A percentile compares a stretch with the other conserved stretches of the same genome.
These are phyloP conservation scores for Trichoderma arundinaceum DNA, from an alignment of 2,329 filamentous ascomycete species.

Conservation along the genomic window DNA sequence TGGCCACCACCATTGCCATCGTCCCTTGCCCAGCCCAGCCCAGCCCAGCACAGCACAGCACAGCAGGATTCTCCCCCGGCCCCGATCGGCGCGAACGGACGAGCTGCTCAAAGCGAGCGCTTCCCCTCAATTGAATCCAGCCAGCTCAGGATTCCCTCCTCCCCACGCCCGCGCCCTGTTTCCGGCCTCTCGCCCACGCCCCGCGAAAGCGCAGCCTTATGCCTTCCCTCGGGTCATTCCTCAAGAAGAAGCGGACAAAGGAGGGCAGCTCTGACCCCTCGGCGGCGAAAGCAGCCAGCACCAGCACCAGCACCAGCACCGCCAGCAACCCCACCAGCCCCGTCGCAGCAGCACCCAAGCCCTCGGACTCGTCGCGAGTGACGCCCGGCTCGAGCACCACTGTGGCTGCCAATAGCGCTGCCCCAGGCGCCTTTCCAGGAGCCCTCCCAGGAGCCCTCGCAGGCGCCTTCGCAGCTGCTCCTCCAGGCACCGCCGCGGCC, in stretches of 20 bases:
- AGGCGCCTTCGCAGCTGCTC: constrained; percentile 8
- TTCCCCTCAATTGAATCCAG: constrained; percentile 7
- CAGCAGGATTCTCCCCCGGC: neutral
- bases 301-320: constrained; percentile 8
- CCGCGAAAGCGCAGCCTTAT: constrained; percentile 56
- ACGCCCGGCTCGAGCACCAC: constrained; percentile 1
- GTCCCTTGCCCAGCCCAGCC: neutral
- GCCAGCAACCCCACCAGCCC: constrained; percentile 68
- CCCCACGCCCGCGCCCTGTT: constrained; percentile 7
- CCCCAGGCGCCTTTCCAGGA: neutral
- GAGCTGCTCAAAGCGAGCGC: constrained; percentile 8
- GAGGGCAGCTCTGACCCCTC: constrained; percentile 77
- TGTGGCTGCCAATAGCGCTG: neutral
- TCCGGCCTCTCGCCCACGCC: constrained; percentile 9
- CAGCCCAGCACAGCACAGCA: constrained; percentile 9
- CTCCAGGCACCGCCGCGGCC: constrained; percentile 31
- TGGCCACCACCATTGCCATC: too few relatives aligned
- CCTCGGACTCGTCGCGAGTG: constrained; percentile 50
- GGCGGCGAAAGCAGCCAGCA: constrained; percentile 41
- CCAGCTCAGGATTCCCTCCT: constrained; percentile 13
- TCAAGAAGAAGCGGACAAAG: constrained; percentile 99
- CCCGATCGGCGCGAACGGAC: constrained; percentile 20
- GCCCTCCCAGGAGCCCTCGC: too few relatives aligned
- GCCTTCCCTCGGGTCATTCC: constrained; percentile 92
- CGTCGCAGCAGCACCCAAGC: constrained; percentile 55